A percentile compares a stretch with the other conserved stretches of the same genome.
Evolutionary conservation across 768 basidiomycete species (phyloP).

Genomic region (Termitomyces sp.): DNA sequence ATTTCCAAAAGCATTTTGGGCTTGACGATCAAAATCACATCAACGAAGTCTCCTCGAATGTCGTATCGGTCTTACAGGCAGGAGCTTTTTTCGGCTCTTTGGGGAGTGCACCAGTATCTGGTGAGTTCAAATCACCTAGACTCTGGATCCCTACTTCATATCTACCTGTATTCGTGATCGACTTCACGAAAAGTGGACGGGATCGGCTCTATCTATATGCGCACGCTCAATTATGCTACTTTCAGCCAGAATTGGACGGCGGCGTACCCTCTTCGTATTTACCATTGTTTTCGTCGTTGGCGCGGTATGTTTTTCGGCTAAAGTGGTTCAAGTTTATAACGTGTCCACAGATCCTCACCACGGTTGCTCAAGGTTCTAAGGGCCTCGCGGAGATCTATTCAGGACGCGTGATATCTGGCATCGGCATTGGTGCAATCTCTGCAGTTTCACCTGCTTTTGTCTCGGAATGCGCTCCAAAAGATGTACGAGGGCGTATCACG

Average conservation of each 20-base stretch:
- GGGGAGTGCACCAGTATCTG: conserved; percentile 60
- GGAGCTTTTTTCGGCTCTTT: conserved; percentile 86
- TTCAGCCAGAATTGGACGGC: conserved; percentile 63
- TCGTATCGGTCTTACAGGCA: conserved; percentile 84
- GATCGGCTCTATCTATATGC: background rate
- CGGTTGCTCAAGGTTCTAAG: conserved; percentile 51
- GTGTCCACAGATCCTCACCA: conserved; percentile 58
- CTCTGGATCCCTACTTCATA: background rate
- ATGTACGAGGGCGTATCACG: conserved; percentile 81
- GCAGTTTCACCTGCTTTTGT: conserved; percentile 83
- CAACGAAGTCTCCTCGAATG: conserved; percentile 65
- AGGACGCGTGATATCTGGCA: conserved; percentile 74
- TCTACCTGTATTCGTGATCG: background rate
- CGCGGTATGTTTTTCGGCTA: conserved; percentile 41
- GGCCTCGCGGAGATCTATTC: conserved; percentile 72
- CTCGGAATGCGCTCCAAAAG: conserved; percentile 83
- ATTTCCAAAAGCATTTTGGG: conserved; percentile 62
- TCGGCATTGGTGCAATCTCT: conserved; percentile 81
- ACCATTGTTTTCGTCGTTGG: conserved; percentile 64
- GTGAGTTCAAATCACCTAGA: conserved; percentile 25
- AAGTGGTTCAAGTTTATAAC: background rate
- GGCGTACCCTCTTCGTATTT: conserved; percentile 54
- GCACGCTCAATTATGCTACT: background rate
- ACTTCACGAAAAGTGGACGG: background rate
- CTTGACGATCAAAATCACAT: conserved; percentile 32